Evolutionary conservation across 108 stramenopile species (phyloP), one percentile per base, ranked within the genome.

Genomic region (Craspedostauros australis): DNA sequence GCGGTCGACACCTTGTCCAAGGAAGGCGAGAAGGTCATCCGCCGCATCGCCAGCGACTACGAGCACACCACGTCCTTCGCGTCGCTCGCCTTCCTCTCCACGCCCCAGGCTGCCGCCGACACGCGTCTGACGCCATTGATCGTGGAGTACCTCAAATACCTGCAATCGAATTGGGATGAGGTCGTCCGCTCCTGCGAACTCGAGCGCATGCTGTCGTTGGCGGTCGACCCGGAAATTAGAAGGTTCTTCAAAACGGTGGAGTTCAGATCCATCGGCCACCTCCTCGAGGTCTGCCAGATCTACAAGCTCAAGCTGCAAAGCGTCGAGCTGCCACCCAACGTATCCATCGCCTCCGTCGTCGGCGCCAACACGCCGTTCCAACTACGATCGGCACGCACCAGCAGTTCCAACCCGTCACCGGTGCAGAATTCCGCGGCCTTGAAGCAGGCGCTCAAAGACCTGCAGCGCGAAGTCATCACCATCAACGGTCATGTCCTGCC

Each of bases 61-160:
- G 89, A 87, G 46, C 85, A 87, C 46, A 57, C 73, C 25, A 81
- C 80, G 1, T 87, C 85, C 15, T 91, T 91, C 66, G 89, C 83
- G 8, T 86, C 84, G 18, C 64, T 91, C 27, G 89, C 89, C 0
- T 91, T 91, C 49, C 55, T 91, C 28, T 86, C 85, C 1, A 76
- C 82, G 4, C 89, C 89, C 8, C 85, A 91, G 42, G 68, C 66
- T 24, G 69, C 83, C 19, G 89, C 79, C 4, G 85, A 86, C 23
- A 65, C 75, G 2, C 67, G 70, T 26, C 62, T 91, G 38, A 70
- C 68, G 12, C 85, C 89, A 12, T 43, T 91, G 20, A 57, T 91
- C 7, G 30, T 72, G 2, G 72, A 72, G 44, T 87, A 85, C 42
- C 57, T 91, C 38, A 65, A 71, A 29, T 77, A 84, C 59, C 56